Percentiles rank a stretch among this genome's conserved stretches.
Conservation (phyloP, 2,329 filamentous ascomycete genomes). For the Hymenoscyphus repandus region DNA sequence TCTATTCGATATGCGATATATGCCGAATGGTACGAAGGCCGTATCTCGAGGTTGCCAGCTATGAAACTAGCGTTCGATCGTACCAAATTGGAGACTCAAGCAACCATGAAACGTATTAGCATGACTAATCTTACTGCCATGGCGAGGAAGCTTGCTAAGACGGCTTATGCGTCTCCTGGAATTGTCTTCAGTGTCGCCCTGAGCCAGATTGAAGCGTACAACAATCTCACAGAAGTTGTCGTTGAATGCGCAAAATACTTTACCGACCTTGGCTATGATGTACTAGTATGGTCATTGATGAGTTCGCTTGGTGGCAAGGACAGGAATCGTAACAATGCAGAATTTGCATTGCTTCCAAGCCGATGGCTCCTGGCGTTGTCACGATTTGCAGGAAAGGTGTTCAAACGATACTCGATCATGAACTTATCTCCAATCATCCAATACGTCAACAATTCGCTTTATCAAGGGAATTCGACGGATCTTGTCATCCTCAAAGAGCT, state of each 20-base stretch:
- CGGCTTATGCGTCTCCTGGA: constrained; percentile 85
- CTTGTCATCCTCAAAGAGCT: constrained; percentile 88
- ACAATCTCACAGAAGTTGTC: constrained; percentile 89
- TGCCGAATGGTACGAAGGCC: constrained; percentile 83
- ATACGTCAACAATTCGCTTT: constrained; percentile 82
- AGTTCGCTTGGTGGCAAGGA: constrained; percentile 62
- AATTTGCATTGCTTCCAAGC: constrained; percentile 69
- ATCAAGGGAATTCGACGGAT: constrained; percentile 79
- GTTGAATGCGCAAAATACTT: constrained; percentile 95
- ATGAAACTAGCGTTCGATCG: constrained; percentile 74
- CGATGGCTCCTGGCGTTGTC: constrained; percentile 88
- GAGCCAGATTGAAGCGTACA: constrained; percentile 87
- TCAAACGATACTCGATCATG: constrained; percentile 78
- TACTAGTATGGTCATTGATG: constrained; percentile 87
- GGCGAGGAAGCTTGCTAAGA: constrained; percentile 83
- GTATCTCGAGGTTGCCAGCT: constrained; percentile 69
- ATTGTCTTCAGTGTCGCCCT: constrained; percentile 87
- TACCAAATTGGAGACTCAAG: constrained; percentile 72
- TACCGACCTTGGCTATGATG: constrained; percentile 86
- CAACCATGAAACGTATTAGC: constrained; percentile 83
- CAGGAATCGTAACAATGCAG: constrained; percentile 57
- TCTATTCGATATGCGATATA: constrained; percentile 82
- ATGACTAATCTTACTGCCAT: constrained; percentile 81
- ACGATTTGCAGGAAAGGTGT: constrained; percentile 85
- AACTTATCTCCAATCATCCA: constrained; percentile 80